Evolutionary conservation across 352 stramenopile genomes (phyloP), one percentile per base, ranked within the genome.

Genomic region (Sclerospora graminicola): DNA sequence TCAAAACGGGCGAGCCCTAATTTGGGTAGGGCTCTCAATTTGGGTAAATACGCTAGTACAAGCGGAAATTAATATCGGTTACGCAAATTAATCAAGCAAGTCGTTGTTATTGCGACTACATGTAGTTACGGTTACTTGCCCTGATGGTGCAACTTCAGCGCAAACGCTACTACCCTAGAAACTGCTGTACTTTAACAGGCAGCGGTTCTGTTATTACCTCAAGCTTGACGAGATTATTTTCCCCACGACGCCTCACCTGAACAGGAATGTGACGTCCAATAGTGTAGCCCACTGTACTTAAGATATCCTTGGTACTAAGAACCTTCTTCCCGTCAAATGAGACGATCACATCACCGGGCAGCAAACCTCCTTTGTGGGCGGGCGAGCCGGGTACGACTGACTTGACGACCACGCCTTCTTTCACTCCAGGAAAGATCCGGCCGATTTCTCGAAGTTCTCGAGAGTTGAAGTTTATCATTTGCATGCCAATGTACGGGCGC

Each of bases 401-500:
- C 52, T 90, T 85, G 48, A 95, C 71, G 24, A 94, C 76, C 11
- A 95, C 73, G 26, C 80, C 78, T 50, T 84, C 63, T 26, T 84
- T 85, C 44, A 89, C 59, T 27, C 84, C 66, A 1, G 78, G 75
- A 38, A 88, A 88, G 19, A 86, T 46, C 41, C 77, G 75, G 10
- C 62, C 54, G 29, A 86, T 72, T 42, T 92, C 69, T 32, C 56
- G 49, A 3, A 89, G 56, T 37, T 89, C 74, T 23, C 62, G 65
- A 10, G 57, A 59, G 53, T 87, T 86, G 44, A 91, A 84, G 50
- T 84, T 82, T 35, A 89, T 86, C 81, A 97, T 94, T 40, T 89
- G 75, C 73, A 97, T 82, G 46, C 89, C 89, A 40, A 97, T 80
- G 60, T 95, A 96, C 20, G 89, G 82, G 13, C 89, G 69, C 11